Percentiles rank a stretch among this genome's conserved stretches.
These are phyloP conservation scores for Pneumocystis canis DNA, from an alignment of 1,139 yeast genomes.

Conservation along the genomic window DNA sequence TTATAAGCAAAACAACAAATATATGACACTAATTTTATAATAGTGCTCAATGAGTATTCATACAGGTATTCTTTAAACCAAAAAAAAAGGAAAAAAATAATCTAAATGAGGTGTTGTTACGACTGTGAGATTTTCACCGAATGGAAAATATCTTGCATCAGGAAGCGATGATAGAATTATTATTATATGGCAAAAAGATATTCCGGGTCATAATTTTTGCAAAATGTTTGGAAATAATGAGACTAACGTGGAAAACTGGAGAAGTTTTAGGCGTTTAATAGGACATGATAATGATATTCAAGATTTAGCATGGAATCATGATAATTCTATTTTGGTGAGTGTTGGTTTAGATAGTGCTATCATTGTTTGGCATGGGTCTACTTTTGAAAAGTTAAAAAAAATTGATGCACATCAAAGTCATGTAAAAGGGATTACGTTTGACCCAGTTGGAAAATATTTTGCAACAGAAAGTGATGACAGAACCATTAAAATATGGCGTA, in stretches of 20 bases:
- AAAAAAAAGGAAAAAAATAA: neutral
- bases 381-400: constrained; percentile 77
- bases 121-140: constrained; percentile 79
- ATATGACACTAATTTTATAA: neutral
- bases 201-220: constrained; percentile 26
- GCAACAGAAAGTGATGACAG: constrained; percentile 88
- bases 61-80: constrained; percentile 23
- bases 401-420: constrained; percentile 88
- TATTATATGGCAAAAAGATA: constrained; percentile 86
- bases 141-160: constrained; percentile 76
- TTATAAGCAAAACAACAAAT: neutral
- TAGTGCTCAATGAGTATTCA: constrained; percentile 66
- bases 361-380: constrained; percentile 83
- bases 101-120: constrained; percentile 63
- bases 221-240: constrained; percentile 8
- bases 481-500: constrained; percentile 67
- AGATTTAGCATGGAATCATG: constrained; percentile 97
- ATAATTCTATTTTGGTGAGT: constrained; percentile 71
- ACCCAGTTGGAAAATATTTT: constrained; percentile 87
- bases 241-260: constrained; percentile 10
- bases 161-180: constrained; percentile 92
- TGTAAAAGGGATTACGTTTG: constrained; percentile 92
- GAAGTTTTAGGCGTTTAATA: constrained; percentile 47
- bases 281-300: constrained; percentile 93
- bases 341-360: constrained; percentile 88